A percentile compares a stretch with the other conserved stretches of the same genome.
Conservation (phyloP, 495 filamentous ascomycete species). For the Cryomyces minteri region DNA sequence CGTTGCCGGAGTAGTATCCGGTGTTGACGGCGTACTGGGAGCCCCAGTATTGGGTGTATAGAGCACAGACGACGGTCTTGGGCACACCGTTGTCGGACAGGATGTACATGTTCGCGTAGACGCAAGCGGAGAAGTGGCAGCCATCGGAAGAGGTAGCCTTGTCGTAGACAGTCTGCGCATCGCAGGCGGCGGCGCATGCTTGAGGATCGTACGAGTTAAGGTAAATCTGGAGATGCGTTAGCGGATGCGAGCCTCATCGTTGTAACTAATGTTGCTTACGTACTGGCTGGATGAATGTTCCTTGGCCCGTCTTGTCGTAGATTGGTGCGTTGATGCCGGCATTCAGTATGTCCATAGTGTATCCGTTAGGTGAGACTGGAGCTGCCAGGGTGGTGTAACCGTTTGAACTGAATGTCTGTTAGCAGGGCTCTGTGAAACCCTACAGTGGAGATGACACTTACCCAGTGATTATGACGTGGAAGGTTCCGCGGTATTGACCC, state of each 20-base stretch:
- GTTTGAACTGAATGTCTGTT: neutral
- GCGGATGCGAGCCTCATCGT: too few relatives aligned
- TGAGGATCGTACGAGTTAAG: neutral
- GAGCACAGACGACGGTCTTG: neutral
- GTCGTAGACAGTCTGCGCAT: neutral
- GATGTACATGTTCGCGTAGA: neutral
- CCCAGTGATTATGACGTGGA: neutral
- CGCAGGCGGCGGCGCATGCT: neutral
- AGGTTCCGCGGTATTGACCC: neutral
- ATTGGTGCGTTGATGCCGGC: neutral
- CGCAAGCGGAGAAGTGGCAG: neutral
- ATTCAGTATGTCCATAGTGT: neutral
- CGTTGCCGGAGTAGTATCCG: neutral
- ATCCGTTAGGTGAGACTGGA: neutral
- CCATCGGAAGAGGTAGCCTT: neutral
- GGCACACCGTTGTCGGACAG: neutral
- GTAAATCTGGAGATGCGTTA: neutral
- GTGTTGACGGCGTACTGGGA: neutral
- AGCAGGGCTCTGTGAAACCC: too few relatives aligned
- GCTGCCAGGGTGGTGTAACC: neutral
- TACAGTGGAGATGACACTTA: too few relatives aligned
- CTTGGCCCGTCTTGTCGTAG: neutral
- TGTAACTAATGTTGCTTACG: too few relatives aligned
- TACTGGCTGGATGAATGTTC: neutral
- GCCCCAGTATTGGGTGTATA: neutral